Base-by-base conservation (phyloP, 306 rosid species). In the Cicer arietinum region DNA sequence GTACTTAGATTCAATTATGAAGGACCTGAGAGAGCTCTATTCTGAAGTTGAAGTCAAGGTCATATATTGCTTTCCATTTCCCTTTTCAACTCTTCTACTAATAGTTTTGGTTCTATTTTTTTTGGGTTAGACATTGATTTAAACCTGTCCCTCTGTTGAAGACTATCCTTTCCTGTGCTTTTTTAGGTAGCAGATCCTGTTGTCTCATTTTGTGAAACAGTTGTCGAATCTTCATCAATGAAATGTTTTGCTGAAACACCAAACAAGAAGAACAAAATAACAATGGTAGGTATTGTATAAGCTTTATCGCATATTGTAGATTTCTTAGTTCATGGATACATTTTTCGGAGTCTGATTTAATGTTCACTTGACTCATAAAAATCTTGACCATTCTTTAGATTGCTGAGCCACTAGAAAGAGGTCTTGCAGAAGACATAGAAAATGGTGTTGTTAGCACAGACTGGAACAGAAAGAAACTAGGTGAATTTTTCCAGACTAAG, bases 11-110 rank as follows among this genome's bases (percentile, higher is more conserved):
- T 94, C 99, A 71, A 92, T 94, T 61, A 92, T 92, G 99, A 94
- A 94, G 91, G 99, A 94, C 86, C 91, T 92, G 51, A 89, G 98
- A 84, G 99, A 94, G 79, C 96, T 94, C 25, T 94, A 92, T 82
- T 94, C 99, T 1, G 97, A 94, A 94, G 99, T 94, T 30, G 99
- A 94, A 89, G 96, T 94, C 79, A 94, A 94, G 98, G 99, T 94
- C 41, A 48, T 64, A 47, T 41, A 17, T 54, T 41, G 10, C 51
- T 68, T 47, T 9, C 68, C 57, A 25, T 64, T 47, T 13, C 53
- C 56, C 22, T 42, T 41, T 66, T 22, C 56, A 44, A 10, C 35
- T 75, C 22, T 46, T 20, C 13, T 48, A 25, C 12, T 13, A 40
- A 66, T 18, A 4, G 66, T 77, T 51, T 68, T 6, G 10, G 9